These are phyloP conservation scores for Leishmania amazonensis DNA, from an alignment of 208 protist genomes.

Conservation along the genomic window DNA sequence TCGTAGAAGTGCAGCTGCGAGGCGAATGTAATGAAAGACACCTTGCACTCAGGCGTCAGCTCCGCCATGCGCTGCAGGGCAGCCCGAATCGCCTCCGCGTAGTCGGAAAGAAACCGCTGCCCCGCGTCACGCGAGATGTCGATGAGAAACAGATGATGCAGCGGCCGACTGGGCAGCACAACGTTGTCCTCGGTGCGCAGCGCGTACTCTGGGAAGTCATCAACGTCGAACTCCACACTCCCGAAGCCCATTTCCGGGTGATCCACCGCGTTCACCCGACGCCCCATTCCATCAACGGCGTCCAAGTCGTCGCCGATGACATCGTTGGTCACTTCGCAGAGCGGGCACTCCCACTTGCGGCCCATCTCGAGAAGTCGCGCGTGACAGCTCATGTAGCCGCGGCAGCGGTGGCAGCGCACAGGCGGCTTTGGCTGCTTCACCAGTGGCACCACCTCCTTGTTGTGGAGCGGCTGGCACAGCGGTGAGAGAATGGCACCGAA, in stretches of 20 bases:
- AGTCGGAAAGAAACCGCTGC: slow-evolving; percentile 71
- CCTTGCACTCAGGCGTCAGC: slow-evolving; percentile 63
- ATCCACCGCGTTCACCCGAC: slow-evolving; percentile 58
- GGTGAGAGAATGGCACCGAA: slow-evolving; percentile 88
- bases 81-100: slow-evolving; percentile 62
- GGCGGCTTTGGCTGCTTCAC: slow-evolving; percentile 64
- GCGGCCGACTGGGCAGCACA: slow-evolving; percentile 52
- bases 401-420: slow-evolving; percentile 93
- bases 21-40: slow-evolving; percentile 91
- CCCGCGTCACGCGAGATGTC: slow-evolving; percentile 73
- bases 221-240: slow-evolving; percentile 91
- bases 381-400: slow-evolving; percentile 92
- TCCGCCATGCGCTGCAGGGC: slow-evolving; percentile 80
- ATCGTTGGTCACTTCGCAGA: slow-evolving; percentile 86
- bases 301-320: slow-evolving; percentile 80
- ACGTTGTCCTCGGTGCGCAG: slow-evolving; percentile 60
- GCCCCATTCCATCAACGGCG: slow-evolving; percentile 82
- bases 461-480: slow-evolving; percentile 71
- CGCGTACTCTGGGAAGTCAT: slow-evolving; percentile 73
- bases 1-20: slow-evolving; percentile 92
- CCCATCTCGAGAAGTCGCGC: slow-evolving; percentile 88
- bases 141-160: slow-evolving; percentile 87
- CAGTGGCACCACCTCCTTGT: slow-evolving; percentile 70
- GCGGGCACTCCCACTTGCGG: slow-evolving; percentile 84
- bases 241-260: slow-evolving; percentile 72